These are phyloP conservation scores for Fistulina hepatica DNA, from an alignment of 1,284 basidiomycete species.

Conservation along the genomic window DNA sequence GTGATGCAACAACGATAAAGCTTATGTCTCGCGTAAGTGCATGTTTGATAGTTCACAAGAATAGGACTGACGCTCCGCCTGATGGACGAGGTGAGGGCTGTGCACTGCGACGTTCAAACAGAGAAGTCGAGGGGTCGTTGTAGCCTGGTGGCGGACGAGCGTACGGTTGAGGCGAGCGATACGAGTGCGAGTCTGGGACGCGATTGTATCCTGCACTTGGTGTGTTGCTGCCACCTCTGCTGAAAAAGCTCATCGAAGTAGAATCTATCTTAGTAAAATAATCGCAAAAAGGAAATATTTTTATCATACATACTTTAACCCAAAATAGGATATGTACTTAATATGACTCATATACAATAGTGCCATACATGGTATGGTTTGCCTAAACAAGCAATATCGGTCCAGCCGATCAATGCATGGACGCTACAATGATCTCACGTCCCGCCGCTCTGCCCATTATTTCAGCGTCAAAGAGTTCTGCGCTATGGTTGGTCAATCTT, in stretches of 20 bases:
- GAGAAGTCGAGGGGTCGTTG: constrained; percentile 39
- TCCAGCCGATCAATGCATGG: too few species aligned
- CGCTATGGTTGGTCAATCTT: too few species aligned
- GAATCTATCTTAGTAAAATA: too few species aligned
- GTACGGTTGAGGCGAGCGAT: constrained; percentile 22
- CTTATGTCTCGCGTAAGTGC: constrained; percentile 29
- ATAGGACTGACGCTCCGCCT: constrained; percentile 16
- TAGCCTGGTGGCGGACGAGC: constrained; percentile 35
- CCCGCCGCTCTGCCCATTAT: too few species aligned
- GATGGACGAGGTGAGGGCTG: constrained; percentile 14
- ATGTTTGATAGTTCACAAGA: constrained; percentile 2
- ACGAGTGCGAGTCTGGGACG: constrained; percentile 28
- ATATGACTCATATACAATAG: too few species aligned
- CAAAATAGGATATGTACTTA: too few species aligned
- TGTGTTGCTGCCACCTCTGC: constrained; percentile 27
- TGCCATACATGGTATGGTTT: too few species aligned
- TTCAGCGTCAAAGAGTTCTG: too few species aligned
- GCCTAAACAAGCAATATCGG: too few species aligned
- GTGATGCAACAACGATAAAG: constrained; percentile 45
- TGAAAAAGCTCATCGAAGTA: constrained; percentile 52
- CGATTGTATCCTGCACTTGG: constrained; percentile 37
- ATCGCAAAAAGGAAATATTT: too few species aligned
- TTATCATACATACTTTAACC: too few species aligned
- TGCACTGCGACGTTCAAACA: constrained; percentile 44
- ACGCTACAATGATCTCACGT: too few species aligned